Conservation (phyloP, 129 eudicot species). For the Artemisia argyi region DNA sequence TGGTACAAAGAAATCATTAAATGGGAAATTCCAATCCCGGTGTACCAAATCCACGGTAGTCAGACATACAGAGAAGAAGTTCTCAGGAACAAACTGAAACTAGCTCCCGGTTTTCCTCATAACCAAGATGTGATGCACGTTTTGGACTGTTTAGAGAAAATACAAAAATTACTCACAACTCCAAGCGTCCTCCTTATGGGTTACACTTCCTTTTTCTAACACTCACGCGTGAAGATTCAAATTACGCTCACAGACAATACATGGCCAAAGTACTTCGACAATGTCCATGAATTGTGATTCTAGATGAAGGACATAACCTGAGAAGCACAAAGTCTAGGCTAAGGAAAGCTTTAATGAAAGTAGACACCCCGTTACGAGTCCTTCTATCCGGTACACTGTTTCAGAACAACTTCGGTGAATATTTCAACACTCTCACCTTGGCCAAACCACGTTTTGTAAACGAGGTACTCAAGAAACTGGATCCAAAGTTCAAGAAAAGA, state of each 20-base stretch:
- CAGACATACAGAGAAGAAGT: slow-evolving; percentile 90
- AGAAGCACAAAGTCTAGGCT: too few species aligned
- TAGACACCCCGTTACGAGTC: too few species aligned
- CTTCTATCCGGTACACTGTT: slow-evolving; percentile 87
- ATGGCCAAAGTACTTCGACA: too few species aligned
- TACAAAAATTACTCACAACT: slow-evolving; percentile 85
- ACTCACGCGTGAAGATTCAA: slow-evolving; percentile 87
- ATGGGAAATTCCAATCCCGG: slow-evolving; percentile 93
- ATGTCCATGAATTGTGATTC: too few species aligned
- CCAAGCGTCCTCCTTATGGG: slow-evolving; percentile 99
- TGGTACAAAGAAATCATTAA: slow-evolving; percentile 98
- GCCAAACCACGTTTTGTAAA: slow-evolving; percentile 79
- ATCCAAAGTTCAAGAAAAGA: slow-evolving; percentile 66
- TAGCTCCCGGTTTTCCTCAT: slow-evolving; percentile 65
- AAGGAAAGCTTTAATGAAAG: too few species aligned
- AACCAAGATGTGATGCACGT: slow-evolving; percentile 97
- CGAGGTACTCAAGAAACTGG: slow-evolving; percentile 77
- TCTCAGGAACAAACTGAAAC: slow-evolving; percentile 57
- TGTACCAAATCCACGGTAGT: slow-evolving; percentile 97
- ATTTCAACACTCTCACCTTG: slow-evolving; percentile 86
- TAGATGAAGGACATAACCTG: too few species aligned
- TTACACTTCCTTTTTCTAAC: slow-evolving; percentile 90
- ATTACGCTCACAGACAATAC: slow-evolving; percentile 82
- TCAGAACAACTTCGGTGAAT: slow-evolving; percentile 96
- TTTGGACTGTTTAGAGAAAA: slow-evolving; percentile 87